Conservation (phyloP, 768 basidiomycete genomes). For the Tylopilus plumbeoviolaceoides region DNA sequence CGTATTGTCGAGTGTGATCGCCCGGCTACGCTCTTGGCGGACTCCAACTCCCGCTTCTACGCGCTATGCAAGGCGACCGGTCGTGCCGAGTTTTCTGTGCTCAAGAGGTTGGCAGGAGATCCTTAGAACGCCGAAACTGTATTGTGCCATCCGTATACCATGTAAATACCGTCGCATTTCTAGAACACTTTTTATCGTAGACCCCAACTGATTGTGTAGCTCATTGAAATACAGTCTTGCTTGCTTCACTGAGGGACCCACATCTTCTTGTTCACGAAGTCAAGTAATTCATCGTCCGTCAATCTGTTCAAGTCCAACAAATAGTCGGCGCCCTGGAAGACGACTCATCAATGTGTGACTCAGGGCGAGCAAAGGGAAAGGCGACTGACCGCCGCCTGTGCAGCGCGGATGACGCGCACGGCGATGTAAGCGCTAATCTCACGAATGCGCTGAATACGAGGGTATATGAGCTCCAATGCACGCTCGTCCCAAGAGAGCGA, state of each 20-base stretch:
- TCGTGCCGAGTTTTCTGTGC: constrained; percentile 60
- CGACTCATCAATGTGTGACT: constrained; percentile 5
- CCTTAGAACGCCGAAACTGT: not conserved
- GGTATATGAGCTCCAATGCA: constrained; percentile 69
- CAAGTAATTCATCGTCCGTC: constrained; percentile 51
- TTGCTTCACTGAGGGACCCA: constrained; percentile 51
- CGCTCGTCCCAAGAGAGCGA: constrained; percentile 71
- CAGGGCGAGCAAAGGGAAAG: constrained; percentile 12
- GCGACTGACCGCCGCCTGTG: constrained; percentile 65
- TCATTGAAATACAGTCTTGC: not conserved
- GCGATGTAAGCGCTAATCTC: constrained; percentile 82
- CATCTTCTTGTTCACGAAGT: constrained; percentile 61
- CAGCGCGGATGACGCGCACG: constrained; percentile 68
- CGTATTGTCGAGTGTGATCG: constrained; percentile 75
- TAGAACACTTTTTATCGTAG: not conserved
- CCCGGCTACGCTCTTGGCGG: constrained; percentile 50
- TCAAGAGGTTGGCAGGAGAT: constrained; percentile 61
- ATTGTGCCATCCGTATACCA: not conserved
- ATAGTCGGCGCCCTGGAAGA: constrained; percentile 49
- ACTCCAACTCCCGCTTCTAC: constrained; percentile 60
- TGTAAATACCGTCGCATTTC: constrained; percentile 8
- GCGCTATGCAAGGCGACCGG: constrained; percentile 72
- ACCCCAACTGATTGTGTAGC: not conserved
- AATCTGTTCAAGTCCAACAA: constrained; percentile 49
- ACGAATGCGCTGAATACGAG: constrained; percentile 76